Percentiles rank a stretch among this genome's conserved stretches.
These are phyloP conservation scores for Aspergillus pseudoglaucus DNA, from an alignment of 2,329 filamentous ascomycete genomes.

Conservation along the genomic window DNA sequence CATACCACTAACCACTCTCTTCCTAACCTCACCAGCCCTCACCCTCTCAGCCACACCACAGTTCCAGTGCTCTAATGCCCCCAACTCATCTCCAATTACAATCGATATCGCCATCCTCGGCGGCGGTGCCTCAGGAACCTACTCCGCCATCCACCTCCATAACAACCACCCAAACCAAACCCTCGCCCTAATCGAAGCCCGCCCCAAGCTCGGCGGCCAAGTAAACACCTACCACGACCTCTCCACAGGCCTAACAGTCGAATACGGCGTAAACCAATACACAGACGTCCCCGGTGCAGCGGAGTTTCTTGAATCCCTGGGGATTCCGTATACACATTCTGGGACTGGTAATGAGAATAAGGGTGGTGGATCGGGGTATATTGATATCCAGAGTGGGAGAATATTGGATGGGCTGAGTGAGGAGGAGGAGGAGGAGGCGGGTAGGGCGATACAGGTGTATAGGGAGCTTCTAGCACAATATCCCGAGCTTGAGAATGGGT, in stretches of 20 bases:
- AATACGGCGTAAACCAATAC: not conserved
- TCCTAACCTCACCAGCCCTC: too few species aligned
- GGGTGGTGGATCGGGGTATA: too few species aligned
- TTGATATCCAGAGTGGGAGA: too few species aligned
- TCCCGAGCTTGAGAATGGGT: conserved; percentile 6
- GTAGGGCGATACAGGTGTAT: conserved; percentile 1
- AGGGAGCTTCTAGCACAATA: conserved; percentile 25
- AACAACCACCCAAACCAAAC: not conserved
- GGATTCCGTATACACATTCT: not conserved
- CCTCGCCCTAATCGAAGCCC: not conserved
- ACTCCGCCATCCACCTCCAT: not conserved
- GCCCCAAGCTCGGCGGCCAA: not conserved
- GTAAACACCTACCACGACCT: not conserved
- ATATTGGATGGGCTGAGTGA: too few species aligned
- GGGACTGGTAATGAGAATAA: too few species aligned
- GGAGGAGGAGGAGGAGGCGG: too few species aligned
- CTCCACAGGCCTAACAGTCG: not conserved
- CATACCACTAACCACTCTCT: too few species aligned
- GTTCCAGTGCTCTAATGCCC: too few species aligned
- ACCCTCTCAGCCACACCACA: too few species aligned
- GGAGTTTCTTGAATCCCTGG: not conserved
- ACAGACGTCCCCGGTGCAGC: not conserved
- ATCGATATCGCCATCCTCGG: not conserved
- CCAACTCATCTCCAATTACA: too few species aligned
- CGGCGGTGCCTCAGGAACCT: not conserved